Conservation (phyloP, 208 protist species). For the Leishmania lainsoni region DNA sequence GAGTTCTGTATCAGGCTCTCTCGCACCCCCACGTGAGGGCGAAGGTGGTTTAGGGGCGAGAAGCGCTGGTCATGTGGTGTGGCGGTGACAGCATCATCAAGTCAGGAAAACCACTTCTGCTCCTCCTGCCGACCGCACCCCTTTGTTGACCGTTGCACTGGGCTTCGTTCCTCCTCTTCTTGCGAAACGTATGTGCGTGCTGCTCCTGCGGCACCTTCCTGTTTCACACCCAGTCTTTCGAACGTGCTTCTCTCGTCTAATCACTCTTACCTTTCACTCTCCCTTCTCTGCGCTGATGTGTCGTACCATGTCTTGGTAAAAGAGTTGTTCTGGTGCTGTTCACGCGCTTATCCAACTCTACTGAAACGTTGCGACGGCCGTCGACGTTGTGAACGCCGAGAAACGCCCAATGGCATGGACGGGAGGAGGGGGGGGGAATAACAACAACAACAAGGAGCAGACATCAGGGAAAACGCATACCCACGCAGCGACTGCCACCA, state of each 20-base stretch:
- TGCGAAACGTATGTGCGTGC: not conserved
- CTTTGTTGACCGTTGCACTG: not conserved
- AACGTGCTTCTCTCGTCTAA: not conserved
- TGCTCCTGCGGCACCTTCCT: not conserved
- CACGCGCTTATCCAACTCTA: not conserved
- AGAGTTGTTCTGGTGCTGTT: not conserved
- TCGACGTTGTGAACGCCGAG: not conserved
- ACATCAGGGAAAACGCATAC: not conserved
- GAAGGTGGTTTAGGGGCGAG: not conserved
- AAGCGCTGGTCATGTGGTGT: not conserved
- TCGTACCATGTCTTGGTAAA: not conserved
- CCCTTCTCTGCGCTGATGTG: not conserved
- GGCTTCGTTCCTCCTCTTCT: not conserved
- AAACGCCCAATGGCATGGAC: not conserved
- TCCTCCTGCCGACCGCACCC: not conserved
- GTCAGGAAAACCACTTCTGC: not conserved
- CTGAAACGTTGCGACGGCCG: not conserved
- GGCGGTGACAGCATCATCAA: not conserved
- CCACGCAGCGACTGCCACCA: no score
- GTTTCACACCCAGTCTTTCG: not conserved
- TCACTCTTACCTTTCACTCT: not conserved
- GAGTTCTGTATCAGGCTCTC: not conserved
- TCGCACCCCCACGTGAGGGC: not conserved
- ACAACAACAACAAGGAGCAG: not conserved
- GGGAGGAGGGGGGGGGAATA: no score